A percentile compares a stretch with the other conserved stretches of the same genome.
These are phyloP conservation scores for Arthonia radiata DNA, from an alignment of 495 filamentous ascomycete species.

Conservation along the genomic window DNA sequence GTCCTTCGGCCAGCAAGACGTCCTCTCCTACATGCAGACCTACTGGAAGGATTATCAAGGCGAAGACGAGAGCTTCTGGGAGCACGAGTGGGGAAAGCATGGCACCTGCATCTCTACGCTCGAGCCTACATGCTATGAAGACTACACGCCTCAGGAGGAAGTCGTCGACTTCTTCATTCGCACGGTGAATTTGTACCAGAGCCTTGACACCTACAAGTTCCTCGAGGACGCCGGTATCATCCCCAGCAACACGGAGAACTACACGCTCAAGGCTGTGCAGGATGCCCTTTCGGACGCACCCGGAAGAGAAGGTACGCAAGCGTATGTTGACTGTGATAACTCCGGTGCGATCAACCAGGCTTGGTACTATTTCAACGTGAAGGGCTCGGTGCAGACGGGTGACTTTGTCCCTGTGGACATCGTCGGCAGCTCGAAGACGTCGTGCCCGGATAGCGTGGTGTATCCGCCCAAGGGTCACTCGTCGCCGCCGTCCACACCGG, in stretches of 20 bases:
- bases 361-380: constrained; percentile 68
- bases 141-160: constrained; percentile 32
- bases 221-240: constrained; percentile 37
- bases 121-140: constrained; percentile 43
- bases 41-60: constrained; percentile 34
- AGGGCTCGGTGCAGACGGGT: constrained; percentile 50
- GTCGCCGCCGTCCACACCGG: too few relatives aligned
- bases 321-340: constrained; percentile 39
- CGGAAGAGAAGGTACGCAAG: constrained; percentile 33
- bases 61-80: not conserved
- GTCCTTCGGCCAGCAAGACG: constrained; percentile 30
- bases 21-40: constrained; percentile 48
- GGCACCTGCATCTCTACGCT: constrained; percentile 38
- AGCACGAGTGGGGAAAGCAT: constrained; percentile 18
- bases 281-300: constrained; percentile 24
- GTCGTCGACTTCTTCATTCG: constrained; percentile 37
- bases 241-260: constrained; percentile 33
- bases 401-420: constrained; percentile 40
- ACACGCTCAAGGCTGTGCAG: constrained; percentile 36
- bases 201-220: constrained; percentile 33
- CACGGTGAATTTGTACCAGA: constrained; percentile 35
- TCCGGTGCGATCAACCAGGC: constrained; percentile 41
- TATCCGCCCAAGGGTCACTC: too few relatives aligned
- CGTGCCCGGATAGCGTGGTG: too few relatives aligned
- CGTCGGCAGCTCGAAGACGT: too few relatives aligned